A percentile compares a stretch with the other conserved stretches of the same genome.
phyloP scores from a whole-genome alignment of 495 filamentous ascomycete genomes.

The Staphylotrichum tortipilum region DNA sequence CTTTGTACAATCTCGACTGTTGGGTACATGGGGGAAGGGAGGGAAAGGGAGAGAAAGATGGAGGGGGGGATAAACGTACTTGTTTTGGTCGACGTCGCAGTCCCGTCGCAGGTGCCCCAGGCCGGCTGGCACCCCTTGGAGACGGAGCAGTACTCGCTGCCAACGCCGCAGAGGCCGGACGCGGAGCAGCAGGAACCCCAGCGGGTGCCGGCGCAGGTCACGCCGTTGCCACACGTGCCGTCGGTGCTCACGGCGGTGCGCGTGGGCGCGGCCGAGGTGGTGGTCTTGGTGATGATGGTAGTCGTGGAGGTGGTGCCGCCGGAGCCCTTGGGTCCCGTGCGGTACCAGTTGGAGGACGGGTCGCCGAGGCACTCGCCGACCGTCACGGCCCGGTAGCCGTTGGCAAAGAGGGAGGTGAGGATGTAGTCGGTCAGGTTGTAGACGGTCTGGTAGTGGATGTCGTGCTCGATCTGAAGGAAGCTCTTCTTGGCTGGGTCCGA shows the following conservation, averaged over 20 bases:
- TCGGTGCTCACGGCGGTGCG: constrained; percentile 16
- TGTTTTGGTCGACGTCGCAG: constrained; percentile 3
- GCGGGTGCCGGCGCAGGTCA: constrained; percentile 33
- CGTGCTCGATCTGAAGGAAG: constrained; percentile 67
- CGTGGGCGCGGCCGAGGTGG: constrained; percentile 1
- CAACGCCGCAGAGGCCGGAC: constrained; percentile 31
- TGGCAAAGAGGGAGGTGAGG: constrained; percentile 46
- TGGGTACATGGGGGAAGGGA: too few relatives aligned
- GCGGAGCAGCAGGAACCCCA: constrained; percentile 37
- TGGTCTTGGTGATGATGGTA: constrained; percentile 2
- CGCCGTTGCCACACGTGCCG: constrained; percentile 34
- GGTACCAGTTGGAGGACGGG: constrained; percentile 63
- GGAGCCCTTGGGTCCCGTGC: constrained; percentile 19
- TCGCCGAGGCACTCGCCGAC: constrained; percentile 70
- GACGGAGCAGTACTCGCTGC: constrained; percentile 27
- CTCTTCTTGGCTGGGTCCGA: constrained; percentile 36
- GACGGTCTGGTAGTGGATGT: constrained; percentile 69
- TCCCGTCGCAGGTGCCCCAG: constrained; percentile 29
- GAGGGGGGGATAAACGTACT: not conserved
- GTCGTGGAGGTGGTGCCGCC: not conserved
- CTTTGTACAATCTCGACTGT: too few relatives aligned
- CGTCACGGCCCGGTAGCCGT: constrained; percentile 60
- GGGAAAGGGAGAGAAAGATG: too few relatives aligned
- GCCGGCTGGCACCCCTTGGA: constrained; percentile 30
- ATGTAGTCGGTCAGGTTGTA: constrained; percentile 71